Conservation (phyloP, 208 protist genomes). For the Leptomonas seymouri region DNA sequence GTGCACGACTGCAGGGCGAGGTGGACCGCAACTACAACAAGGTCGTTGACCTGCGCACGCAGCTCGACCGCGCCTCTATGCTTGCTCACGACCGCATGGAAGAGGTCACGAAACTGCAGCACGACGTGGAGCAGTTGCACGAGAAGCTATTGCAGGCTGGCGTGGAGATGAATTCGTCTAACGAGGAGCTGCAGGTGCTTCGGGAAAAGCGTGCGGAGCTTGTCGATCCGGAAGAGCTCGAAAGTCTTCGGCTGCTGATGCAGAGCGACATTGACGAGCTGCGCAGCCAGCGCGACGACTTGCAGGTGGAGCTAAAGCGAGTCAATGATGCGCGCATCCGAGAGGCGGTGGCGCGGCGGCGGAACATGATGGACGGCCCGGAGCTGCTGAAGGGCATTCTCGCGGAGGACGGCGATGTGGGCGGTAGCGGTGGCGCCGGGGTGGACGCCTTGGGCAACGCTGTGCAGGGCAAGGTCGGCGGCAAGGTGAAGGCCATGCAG, state of each 20-base stretch:
- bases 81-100: slow-evolving; percentile 59
- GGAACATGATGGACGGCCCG: slow-evolving; percentile 18
- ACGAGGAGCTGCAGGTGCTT: slow-evolving; percentile 47
- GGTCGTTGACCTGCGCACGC: slow-evolving; percentile 63
- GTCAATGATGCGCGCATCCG: slow-evolving; percentile 33
- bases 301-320: slow-evolving; percentile 51
- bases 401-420: slow-evolving; percentile 21
- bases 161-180: slow-evolving; percentile 43
- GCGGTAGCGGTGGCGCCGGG: background rate
- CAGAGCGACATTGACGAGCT: slow-evolving; percentile 80
- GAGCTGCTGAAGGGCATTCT: slow-evolving; percentile 32
- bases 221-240: slow-evolving; percentile 67
- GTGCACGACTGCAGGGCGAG: slow-evolving; percentile 54
- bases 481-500: slow-evolving; percentile 32
- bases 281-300: slow-evolving; percentile 48
- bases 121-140: slow-evolving; percentile 48
- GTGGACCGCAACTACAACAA: slow-evolving; percentile 68
- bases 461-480: background rate
- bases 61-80: slow-evolving; percentile 72
- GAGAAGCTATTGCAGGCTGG: slow-evolving; percentile 42
- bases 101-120: slow-evolving; percentile 51
- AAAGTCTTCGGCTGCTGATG: slow-evolving; percentile 76
- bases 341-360: slow-evolving; percentile 23
- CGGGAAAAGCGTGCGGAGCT: slow-evolving; percentile 49
- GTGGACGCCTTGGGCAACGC: background rate